phyloP scores from a whole-genome alignment of 768 basidiomycete genomes.

The Pleurotus tuber-regium region DNA sequence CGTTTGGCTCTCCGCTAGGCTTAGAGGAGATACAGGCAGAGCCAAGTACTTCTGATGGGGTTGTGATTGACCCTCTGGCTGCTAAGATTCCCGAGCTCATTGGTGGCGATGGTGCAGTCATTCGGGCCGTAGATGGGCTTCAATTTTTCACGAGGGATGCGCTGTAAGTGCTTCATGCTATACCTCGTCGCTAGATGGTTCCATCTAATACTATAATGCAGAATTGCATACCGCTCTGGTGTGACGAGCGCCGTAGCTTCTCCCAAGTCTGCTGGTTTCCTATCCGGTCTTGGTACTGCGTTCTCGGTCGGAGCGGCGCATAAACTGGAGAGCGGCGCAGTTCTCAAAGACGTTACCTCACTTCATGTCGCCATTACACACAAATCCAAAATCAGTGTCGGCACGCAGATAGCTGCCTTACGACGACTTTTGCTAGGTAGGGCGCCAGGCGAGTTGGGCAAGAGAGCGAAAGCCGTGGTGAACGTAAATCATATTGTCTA shows the following conservation, averaged over 20 bases:
- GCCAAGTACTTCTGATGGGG: constrained; percentile 57
- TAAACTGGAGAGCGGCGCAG: constrained; percentile 52
- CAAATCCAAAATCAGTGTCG: constrained; percentile 47
- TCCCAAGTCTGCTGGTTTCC: constrained; percentile 46
- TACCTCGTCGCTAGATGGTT: not conserved
- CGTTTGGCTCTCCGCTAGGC: constrained; percentile 61
- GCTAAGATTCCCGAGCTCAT: constrained; percentile 39
- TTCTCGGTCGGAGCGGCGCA: constrained; percentile 58
- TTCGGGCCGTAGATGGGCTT: constrained; percentile 70
- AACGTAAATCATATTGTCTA: constrained; percentile 39
- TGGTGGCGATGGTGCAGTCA: constrained; percentile 36
- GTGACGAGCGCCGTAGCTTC: constrained; percentile 61
- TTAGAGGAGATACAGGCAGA: constrained; percentile 64
- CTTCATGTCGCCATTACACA: constrained; percentile 57
- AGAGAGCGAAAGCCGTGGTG: constrained; percentile 40
- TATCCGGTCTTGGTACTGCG: constrained; percentile 55
- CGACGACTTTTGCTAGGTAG: constrained; percentile 46
- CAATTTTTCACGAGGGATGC: constrained; percentile 63
- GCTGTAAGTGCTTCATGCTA: constrained; percentile 23
- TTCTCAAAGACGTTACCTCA: constrained; percentile 57
- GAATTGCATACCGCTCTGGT: constrained; percentile 62
- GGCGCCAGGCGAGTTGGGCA: constrained; percentile 36
- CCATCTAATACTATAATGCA: constrained; percentile 21
- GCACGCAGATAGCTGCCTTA: constrained; percentile 65
- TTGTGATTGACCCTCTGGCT: constrained; percentile 44